Base-by-base conservation (phyloP, 768 basidiomycete genomes). In the Kondoa malvinella region DNA sequence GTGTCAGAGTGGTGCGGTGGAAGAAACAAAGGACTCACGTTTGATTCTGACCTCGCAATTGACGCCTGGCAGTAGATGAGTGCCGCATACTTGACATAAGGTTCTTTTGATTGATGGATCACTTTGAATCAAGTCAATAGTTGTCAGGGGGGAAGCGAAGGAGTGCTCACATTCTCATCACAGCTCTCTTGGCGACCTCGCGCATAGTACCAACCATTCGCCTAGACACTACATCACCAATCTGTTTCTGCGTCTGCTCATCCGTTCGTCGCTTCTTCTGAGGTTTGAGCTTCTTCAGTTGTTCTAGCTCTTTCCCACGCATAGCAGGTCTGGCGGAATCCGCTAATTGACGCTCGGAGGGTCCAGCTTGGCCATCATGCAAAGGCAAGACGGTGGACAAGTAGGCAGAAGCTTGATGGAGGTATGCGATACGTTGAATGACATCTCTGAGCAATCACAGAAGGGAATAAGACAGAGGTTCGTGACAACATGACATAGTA, bases 361-460 rank as follows among this genome's bases (percentile, higher is more conserved):
- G n/a, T n/a, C n/a, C n/a, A n/a, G n/a, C n/a, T n/a, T n/a, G n/a
- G n/a, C n/a, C n/a, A n/a, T 50, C 40, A 8, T 50, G 40, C 8
- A 21, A 8, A 50, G 61, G 61, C 12, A 32, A 17, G 16, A 63
- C 26, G 16, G 27, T 27, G 8, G 61, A 27, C 27, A 63, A 29
- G 61, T 63, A 63, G 32, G 61, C 15, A 21, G 61, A 63, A 33
- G 61, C 61, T 33, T 63, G 61, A 27, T 63, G 61, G 27, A 63
- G 61, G 32, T 31, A 63, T 8, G 27, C 33, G 3, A 63, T 3
- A 17, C 61, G 61, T 33, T 63, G 61, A 33, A 63, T 63, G 29
- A 32, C 61, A 17, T 63, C 61, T 29, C 61, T 63, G 33, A 31
- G 27, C 4, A n/a, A n/a, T n/a, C n/a, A n/a, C n/a, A n/a, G n/a